Evolutionary conservation across 192 early-diverging fungal species (phyloP), one percentile per base, ranked within the genome.

Genomic region (Linnemannia exigua): DNA sequence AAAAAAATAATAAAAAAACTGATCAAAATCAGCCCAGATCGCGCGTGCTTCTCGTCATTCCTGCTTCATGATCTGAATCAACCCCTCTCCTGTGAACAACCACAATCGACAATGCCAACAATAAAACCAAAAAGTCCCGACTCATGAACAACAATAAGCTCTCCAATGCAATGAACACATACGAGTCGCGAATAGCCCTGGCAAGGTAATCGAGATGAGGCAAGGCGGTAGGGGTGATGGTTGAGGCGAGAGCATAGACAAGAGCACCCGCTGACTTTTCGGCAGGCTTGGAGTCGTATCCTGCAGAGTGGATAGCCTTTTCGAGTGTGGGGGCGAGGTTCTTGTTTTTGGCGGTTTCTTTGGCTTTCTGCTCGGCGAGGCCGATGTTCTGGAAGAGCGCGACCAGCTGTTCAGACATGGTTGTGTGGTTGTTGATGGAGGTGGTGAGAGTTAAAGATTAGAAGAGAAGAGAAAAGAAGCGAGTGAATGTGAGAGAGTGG

Each of bases 291-390:
- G 88, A 73, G 28, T 79, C 77, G 71, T 90, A 82, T 20, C 93
- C 90, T 14, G 96, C 95, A 61, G 93, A 93, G 47, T 88, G 78
- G 71, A 98, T 95, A n/a, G 95, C 90, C 37, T 73, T 82, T 74
- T 93, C 90, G 44, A 99, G 91, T 31, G 90, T 92, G 8, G 95
- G 94, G 5, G 95, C 94, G 15, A 99, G 89, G 88, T 99, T 99
- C 89, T 99, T 99, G 91, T 99, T 99, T 72, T 93, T 94, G 44
- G 95, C 96, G 0, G 98, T 97, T 82, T 99, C 97, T 87, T 96
- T 95, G 76, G 98, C 98, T 88, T 98, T 98, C 79, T 93, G 91
- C 82, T 96, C 95, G 20, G 94, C 93, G 46, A 99, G 91, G 19
- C 99, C 99, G 79, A 99, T 96, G 61, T 90, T 90, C 85, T 94